Conservation (phyloP, 768 basidiomycete species). For the Serendipita indica region DNA sequence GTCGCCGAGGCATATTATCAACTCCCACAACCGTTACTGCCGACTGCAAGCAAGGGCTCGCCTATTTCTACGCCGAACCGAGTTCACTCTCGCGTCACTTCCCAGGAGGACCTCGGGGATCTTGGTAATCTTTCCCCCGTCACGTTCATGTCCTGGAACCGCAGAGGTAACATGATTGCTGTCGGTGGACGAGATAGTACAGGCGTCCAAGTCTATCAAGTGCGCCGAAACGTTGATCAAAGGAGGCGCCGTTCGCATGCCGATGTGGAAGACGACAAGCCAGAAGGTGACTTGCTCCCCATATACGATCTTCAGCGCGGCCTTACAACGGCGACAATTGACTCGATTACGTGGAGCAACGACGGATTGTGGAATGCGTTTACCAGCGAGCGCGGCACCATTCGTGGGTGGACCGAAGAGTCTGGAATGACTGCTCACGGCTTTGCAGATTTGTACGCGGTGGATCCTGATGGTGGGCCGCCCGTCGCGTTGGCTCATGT, state of each 20-base stretch:
- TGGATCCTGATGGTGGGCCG: conserved; percentile 62
- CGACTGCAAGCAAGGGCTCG: not conserved
- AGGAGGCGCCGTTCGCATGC: not conserved
- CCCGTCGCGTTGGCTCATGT: conserved; percentile 49
- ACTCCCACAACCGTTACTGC: conserved; percentile 27
- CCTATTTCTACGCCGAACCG: not conserved
- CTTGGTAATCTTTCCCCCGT: too few species aligned
- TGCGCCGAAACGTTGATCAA: conserved; percentile 22
- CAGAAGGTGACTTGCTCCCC: conserved; percentile 27
- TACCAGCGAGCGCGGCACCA: conserved; percentile 31
- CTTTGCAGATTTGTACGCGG: conserved; percentile 54
- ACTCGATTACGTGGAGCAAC: conserved; percentile 35
- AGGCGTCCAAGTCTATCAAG: conserved; percentile 34
- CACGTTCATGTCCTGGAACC: conserved; percentile 34
- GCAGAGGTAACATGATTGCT: conserved; percentile 38
- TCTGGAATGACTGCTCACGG: not conserved
- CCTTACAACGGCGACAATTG: conserved; percentile 48
- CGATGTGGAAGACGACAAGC: conserved; percentile 13
- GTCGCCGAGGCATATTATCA: conserved; percentile 37
- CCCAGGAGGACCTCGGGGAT: not conserved
- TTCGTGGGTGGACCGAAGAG: conserved; percentile 21
- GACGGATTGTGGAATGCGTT: conserved; percentile 59
- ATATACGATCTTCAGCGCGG: conserved; percentile 61
- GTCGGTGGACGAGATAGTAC: conserved; percentile 44
- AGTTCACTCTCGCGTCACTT: not conserved